A percentile compares a stretch with the other conserved stretches of the same genome.
These are phyloP conservation scores for Lasiodiplodia citricola DNA, from an alignment of 2,329 filamentous ascomycete species.

Conservation along the genomic window DNA sequence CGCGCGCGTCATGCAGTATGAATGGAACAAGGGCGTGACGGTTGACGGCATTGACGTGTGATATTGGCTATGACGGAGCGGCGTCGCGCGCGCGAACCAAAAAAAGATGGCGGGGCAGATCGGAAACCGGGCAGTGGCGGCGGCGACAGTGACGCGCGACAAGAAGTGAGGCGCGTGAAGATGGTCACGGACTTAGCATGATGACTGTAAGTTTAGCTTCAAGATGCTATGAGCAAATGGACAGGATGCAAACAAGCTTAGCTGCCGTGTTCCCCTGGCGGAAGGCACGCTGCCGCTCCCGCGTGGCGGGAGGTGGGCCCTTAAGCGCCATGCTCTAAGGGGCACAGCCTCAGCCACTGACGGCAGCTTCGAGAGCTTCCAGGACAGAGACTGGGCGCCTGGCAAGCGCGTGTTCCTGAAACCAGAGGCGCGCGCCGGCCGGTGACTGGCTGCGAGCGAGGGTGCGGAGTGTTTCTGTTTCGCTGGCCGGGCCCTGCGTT, in stretches of 20 bases:
- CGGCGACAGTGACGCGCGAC: not conserved
- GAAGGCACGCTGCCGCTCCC: slow-evolving; percentile 3
- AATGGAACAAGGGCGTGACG: slow-evolving; percentile 84
- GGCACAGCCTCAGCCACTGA: slow-evolving; percentile 21
- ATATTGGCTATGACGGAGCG: not conserved
- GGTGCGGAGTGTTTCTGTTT: not conserved
- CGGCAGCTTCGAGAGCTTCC: slow-evolving; percentile 1
- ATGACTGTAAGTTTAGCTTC: not conserved
- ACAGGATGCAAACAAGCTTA: slow-evolving; percentile 6
- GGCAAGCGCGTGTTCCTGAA: slow-evolving; percentile 5
- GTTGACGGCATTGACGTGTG: slow-evolving; percentile 86
- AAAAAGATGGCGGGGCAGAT: slow-evolving; percentile 17
- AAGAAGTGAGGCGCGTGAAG: not conserved
- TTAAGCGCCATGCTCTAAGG: not conserved
- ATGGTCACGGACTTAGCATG: slow-evolving; percentile 3
- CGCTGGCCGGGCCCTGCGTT: slow-evolving; percentile 17
- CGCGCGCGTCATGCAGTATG: slow-evolving; percentile 77
- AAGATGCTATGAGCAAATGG: slow-evolving; percentile 14
- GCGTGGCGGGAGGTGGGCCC: slow-evolving; percentile 6
- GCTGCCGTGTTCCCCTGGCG: slow-evolving; percentile 8
- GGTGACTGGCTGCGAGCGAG: not conserved
- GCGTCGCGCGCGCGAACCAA: slow-evolving; percentile 1
- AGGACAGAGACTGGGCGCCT: not conserved
- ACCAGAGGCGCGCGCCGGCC: slow-evolving; percentile 6
- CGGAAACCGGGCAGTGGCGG: slow-evolving; percentile 10